Evolutionary conservation across 495 filamentous ascomycete genomes (phyloP).

Genomic region (Parathielavia hyrcaniae): DNA sequence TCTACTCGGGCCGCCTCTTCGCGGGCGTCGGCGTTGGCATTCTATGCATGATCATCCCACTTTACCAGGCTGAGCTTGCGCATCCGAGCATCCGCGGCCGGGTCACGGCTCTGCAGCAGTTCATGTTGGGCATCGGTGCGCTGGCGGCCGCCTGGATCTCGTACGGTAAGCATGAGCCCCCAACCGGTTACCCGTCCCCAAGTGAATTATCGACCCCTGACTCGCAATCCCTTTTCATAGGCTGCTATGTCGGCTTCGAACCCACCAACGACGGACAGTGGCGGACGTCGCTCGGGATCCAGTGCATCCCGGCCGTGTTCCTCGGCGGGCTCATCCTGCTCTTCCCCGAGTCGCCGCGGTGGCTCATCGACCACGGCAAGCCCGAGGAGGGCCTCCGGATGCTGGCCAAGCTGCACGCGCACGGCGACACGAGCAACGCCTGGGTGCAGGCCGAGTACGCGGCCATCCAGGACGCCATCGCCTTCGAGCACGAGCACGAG

Average conservation of each 20-base stretch:
- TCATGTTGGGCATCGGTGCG: constrained; percentile 12
- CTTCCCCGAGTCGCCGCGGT: constrained; percentile 13
- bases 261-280: constrained; percentile 10
- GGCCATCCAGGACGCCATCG: constrained; percentile 7
- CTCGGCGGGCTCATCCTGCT: constrained; percentile 11
- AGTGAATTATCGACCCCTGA: not conserved
- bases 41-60: constrained; percentile 9
- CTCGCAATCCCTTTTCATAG: not conserved
- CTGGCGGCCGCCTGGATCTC: constrained; percentile 12
- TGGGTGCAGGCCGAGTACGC: constrained; percentile 14
- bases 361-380: constrained; percentile 15
- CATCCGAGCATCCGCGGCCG: constrained; percentile 13
- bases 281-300: constrained; percentile 8
- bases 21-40: constrained; percentile 10
- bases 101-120: constrained; percentile 12
- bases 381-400: constrained; percentile 1
- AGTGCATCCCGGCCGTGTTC: constrained; percentile 11
- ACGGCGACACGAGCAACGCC: constrained; percentile 7
- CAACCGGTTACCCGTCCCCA: not conserved
- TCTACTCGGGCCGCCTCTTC: constrained; percentile 9
- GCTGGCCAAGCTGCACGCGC: constrained; percentile 10
- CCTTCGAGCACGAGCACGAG: constrained; percentile 5
- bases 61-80: constrained; percentile 13
- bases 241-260: constrained; percentile 8
- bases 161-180: not conserved